Conservation (phyloP, 1,139 yeast genomes). For the Cylindricascospora bacillispora region DNA sequence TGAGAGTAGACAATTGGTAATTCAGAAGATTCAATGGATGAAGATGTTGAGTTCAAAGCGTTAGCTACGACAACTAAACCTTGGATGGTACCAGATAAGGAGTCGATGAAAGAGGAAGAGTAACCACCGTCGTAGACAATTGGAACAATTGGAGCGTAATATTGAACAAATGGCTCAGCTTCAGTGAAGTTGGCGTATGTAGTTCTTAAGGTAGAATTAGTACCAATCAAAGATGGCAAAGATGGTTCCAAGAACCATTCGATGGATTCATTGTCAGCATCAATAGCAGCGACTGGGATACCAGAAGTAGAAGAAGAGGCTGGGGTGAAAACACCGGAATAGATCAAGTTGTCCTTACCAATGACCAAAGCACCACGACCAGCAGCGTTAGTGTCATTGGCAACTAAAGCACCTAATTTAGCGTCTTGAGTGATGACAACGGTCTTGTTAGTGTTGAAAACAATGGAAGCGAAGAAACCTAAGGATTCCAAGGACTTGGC, state of each 20-base stretch:
- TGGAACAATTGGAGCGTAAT: constrained; percentile 16
- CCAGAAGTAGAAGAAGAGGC: constrained; percentile 9
- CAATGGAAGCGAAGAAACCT: constrained; percentile 20
- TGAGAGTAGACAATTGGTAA: constrained; percentile 19
- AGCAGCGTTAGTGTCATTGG: constrained; percentile 12
- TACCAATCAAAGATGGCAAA: constrained; percentile 11
- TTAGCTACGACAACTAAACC: constrained; percentile 20
- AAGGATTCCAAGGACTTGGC: constrained; percentile 17
- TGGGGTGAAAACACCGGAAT: constrained; percentile 21
- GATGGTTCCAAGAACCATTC: constrained; percentile 19
- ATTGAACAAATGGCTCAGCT: constrained; percentile 3
- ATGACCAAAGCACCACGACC: constrained; percentile 21
- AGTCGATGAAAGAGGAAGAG: constrained; percentile 9
- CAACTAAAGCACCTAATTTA: constrained; percentile 16
- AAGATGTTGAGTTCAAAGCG: constrained; percentile 12
- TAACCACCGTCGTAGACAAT: constrained; percentile 19
- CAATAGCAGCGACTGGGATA: constrained; percentile 17
- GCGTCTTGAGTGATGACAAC: constrained; percentile 18
- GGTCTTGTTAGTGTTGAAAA: constrained; percentile 17
- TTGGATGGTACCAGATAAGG: constrained; percentile 11
- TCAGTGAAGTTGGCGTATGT: constrained; percentile 15
- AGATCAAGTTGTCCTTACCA: constrained; percentile 13
- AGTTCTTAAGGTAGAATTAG: constrained; percentile 14
- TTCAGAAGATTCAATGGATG: constrained; percentile 7
- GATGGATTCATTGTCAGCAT: constrained; percentile 7